phyloP scores from a whole-genome alignment of 805 yeast species.

The Candida xyloterini region DNA sequence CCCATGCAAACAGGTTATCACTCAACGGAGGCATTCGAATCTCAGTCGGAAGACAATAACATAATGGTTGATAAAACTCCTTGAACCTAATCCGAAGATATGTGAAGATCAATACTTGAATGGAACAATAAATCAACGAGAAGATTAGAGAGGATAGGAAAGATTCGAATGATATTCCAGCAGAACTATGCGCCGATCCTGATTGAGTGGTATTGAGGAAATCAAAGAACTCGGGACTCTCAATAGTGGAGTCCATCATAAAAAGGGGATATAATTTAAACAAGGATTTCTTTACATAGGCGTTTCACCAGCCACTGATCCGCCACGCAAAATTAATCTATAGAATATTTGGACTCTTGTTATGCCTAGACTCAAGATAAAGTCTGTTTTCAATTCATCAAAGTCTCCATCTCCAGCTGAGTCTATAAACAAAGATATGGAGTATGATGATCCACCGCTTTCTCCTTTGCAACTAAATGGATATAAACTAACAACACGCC shows the following conservation, averaged over 20 bases:
- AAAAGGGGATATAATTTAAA: constrained; percentile 1
- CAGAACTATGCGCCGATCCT: constrained; percentile 25
- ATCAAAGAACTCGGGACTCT: constrained; percentile 18
- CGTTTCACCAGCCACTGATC: constrained; percentile 7
- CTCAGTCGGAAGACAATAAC: constrained; percentile 40
- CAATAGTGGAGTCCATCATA: constrained; percentile 4
- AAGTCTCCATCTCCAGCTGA: constrained; percentile 13
- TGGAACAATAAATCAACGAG: constrained; percentile 49
- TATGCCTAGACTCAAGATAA: constrained; percentile 20
- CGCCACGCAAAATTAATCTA: constrained; percentile 5
- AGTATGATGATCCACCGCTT: constrained; percentile 40
- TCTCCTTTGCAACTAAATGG: constrained; percentile 60
- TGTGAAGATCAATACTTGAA: constrained; percentile 48
- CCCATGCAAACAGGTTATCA: constrained; percentile 55
- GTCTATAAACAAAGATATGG: constrained; percentile 10
- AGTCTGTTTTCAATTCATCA: constrained; percentile 17
- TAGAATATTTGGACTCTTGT: neutral
- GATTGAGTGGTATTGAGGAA: constrained; percentile 24
- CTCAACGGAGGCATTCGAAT: constrained; percentile 39
- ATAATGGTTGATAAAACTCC: constrained; percentile 54
- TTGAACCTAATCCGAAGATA: constrained; percentile 35
- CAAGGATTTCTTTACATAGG: constrained; percentile 1
- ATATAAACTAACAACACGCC: constrained; percentile 54
- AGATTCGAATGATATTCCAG: constrained; percentile 56
- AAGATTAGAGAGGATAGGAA: constrained; percentile 54